A percentile compares a stretch with the other conserved stretches of the same genome.
phyloP scores from a whole-genome alignment of 1,284 basidiomycete genomes.

The Anthracocystis panici-leucophaei region DNA sequence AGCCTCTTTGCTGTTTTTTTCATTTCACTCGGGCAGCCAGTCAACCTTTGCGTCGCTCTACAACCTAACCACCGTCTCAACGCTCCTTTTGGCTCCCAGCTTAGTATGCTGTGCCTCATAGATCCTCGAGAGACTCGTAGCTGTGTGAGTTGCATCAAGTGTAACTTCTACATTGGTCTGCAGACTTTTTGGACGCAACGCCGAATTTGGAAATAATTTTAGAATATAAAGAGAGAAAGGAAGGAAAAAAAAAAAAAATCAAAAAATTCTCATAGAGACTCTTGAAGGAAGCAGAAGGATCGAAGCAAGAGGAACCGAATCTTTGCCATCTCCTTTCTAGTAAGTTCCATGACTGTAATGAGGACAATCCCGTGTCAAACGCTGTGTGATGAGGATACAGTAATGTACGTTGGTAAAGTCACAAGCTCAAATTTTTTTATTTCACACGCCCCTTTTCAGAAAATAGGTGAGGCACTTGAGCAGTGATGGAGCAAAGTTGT shows the following conservation, averaged over 20 bases:
- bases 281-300: too few relatives aligned
- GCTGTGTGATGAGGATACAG: too few relatives aligned
- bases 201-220: slow-evolving; percentile 22
- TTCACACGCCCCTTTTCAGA: slow-evolving; percentile 1
- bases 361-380: too few relatives aligned
- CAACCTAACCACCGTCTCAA: background rate
- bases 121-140: slow-evolving; percentile 3
- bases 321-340: too few relatives aligned
- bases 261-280: too few relatives aligned
- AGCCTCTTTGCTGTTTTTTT: slow-evolving; percentile 6
- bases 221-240: too few relatives aligned
- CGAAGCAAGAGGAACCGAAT: too few relatives aligned
- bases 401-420: too few relatives aligned
- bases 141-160: slow-evolving; percentile 14
- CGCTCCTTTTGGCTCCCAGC: background rate
- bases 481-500: slow-evolving; percentile 19
- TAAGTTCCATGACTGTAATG: too few relatives aligned
- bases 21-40: background rate
- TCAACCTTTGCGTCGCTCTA: background rate
- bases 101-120: slow-evolving; percentile 10
- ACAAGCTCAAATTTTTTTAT: background rate
- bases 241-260: too few relatives aligned
- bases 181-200: slow-evolving; percentile 5
- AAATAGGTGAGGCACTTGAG: slow-evolving; percentile 8
- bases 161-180: slow-evolving; percentile 29